A percentile compares a stretch with the other conserved stretches of the same genome.
Conservation (phyloP, 805 yeast species). For the Candida incommunis region DNA sequence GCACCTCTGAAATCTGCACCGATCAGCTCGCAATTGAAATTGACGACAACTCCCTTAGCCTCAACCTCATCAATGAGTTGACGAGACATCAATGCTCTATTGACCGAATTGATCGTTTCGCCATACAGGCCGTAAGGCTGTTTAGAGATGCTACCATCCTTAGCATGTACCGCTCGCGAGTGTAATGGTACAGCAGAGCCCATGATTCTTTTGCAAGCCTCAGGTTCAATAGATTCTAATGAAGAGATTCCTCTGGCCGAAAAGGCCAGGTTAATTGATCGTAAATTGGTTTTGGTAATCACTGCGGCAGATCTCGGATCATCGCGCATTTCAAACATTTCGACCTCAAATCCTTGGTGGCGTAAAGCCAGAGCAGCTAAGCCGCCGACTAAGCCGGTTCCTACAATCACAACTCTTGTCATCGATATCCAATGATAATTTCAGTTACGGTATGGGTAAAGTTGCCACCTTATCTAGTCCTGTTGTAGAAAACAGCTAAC, state of each 20-base stretch:
- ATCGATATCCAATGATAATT: too few relatives aligned
- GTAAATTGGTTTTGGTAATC: constrained; percentile 11
- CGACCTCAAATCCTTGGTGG: constrained; percentile 56
- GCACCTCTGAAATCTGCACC: constrained; percentile 4
- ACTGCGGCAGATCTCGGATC: constrained; percentile 41
- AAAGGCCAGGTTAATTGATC: constrained; percentile 79
- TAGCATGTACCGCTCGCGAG: constrained; percentile 81
- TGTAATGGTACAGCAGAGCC: constrained; percentile 65
- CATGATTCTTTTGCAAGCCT: constrained; percentile 41
- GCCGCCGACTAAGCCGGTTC: constrained; percentile 87
- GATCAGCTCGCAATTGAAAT: constrained; percentile 44
- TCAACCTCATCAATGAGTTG: constrained; percentile 51
- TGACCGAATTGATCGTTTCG: constrained; percentile 75
- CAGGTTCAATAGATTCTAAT: constrained; percentile 43
- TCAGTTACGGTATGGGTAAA: too few relatives aligned
- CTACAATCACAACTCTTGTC: constrained; percentile 34
- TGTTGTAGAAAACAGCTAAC: not conserved
- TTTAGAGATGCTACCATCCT: constrained; percentile 44
- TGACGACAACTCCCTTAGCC: constrained; percentile 29
- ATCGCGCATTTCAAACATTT: constrained; percentile 52
- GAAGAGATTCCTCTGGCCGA: constrained; percentile 72
- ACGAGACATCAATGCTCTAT: constrained; percentile 55
- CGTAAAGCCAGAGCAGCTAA: constrained; percentile 70
- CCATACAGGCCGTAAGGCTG: constrained; percentile 74
- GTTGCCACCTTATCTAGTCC: not conserved